Base-by-base conservation (phyloP, 2,329 filamentous ascomycete species). In the Cladosporium austrohemisphaericum region DNA sequence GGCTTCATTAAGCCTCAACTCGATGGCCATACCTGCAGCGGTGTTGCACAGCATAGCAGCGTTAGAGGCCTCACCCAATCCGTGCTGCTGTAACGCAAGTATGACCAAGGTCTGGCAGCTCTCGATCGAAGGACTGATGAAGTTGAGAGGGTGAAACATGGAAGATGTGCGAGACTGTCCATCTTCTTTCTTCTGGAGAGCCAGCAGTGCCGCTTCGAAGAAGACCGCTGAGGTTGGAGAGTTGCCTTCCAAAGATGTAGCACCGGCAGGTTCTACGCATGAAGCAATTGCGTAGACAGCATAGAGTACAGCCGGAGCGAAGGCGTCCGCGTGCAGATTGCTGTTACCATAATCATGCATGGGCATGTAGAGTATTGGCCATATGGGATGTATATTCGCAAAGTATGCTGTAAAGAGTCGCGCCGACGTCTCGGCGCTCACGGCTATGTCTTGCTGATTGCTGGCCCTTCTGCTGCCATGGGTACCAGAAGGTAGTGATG, bases 81-180 rank as follows among this genome's bases (percentile, higher is more conserved):
- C 44, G 9, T 47, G 44, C 33, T 47, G 44, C 25, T 37, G 32
- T 9, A 47, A 26, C 11, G 22, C 32, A 8, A 47, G 35, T 22
- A 47, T 47, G 11, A 38, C 44, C 25, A 47, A 11, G 5, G 44
- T 47, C 25, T 47, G 44, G n/a, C 44, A 47, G 19, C 44, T 47
- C 11, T 47, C 44, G n/a, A 47, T 23, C 2, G 44, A 47, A 22
- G 44, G 44, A 11, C 18, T 8, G 1, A 47, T 47, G 44, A 47
- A 47, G 26, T 47, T 47, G 25, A 47, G 44, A 14, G 44, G 44
- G n/a, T 47, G 44, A 6, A 47, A 47, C 11, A 29, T n/a, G 10
- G 18, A 31, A 22, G 44, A 28, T 14, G 18, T 3, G 2, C 33
- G 44, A 6, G 33, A 22, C 5, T 20, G n/a, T 4, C 7, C 29